Base-by-base conservation (phyloP, 2,329 filamentous ascomycete genomes). In the Bipolaris cookei region DNA sequence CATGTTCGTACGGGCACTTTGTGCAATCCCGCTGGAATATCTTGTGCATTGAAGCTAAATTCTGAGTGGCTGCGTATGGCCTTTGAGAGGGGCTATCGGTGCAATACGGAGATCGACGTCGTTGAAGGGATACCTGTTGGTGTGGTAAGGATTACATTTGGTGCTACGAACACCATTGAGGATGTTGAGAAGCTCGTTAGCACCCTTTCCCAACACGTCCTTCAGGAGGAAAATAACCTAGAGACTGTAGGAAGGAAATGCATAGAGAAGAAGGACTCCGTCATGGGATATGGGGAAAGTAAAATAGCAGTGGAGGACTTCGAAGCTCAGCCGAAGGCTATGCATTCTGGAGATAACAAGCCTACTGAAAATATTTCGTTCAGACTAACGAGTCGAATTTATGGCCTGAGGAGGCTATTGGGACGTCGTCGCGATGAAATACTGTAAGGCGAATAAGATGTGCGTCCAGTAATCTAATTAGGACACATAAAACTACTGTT, bases 1-100 rank as follows among this genome's bases (percentile, higher is more conserved):
- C 88, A 85, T 62, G 78, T 90, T 30, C 80, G 88, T 44, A 86
- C 85, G 50, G 88, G 88, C 21, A 78, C 78, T 3, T 70, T 85
- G 23, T 85, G 82, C 68, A 85, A 85, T 61, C 82, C 83, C 2
- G 83, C 81, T 13, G 83, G 81, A 39, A 77, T 81, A 53, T 78
- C 80, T 2, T 72, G 70, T 5, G 78, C 79, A 44, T 74, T 82
- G 0, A 69, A 81, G 8, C 83, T 86, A 62, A 80, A 82, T 28
- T 78, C 82, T 0, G 80, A 79, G 72, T 84, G 87, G 66, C 79
- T 87, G 65, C 79, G 83, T 58, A 77, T 79, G 3, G 82, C 85
- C 14, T 83, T 82, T 54, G 82, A 81, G 1, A 80, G 80, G 3
- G 86, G 86, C 0, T 83, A 88, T 70, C 80, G 84, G 30, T 89